Evolutionary conservation across 805 yeast genomes (phyloP), one percentile per base, ranked within the genome.

Genomic region (Cyberlindnera amylophila): DNA sequence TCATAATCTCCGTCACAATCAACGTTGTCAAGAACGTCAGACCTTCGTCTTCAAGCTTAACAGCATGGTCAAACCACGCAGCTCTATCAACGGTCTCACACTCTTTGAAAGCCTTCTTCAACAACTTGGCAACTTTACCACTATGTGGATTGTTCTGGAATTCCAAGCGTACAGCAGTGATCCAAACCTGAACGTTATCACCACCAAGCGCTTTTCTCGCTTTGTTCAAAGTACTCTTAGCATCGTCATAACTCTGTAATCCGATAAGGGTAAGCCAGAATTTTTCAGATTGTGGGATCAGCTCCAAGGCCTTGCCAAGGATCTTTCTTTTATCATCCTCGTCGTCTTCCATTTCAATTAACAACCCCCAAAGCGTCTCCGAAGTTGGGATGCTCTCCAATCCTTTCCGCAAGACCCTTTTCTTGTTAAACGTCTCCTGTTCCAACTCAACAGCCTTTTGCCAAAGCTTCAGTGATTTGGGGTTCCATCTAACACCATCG

Each of bases 401-500:
- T 0, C 88, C 96, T 51, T 79, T 83, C 66, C 83, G 79, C 16
- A 86, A 61, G 0, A 87, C 71, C 44, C 78, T 66, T 38, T 73
- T 73, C 47, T 79, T 77, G 2, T 82, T 68, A 2, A 67, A 52
- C 0, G 42, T 44, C 31, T 82, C 89, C 3, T 64, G 64, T 54
- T 91, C 96, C 18, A 86, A 62, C 2, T 78, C 80, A 29, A 69
- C 58, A 0, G 95, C 95, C 46, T 74, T 75, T 3, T 77, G 46
- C 98, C 99, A 93, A 11, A 91, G 65, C 30, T 67, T 66, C 26
- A 77, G 70, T 3, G 89, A 79, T 27, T 62, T 64, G 0, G 79
- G 72, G 46, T 81, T 76, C 51, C 64, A 70, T 41, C 67, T 65
- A 2, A 90, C 71, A 0, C 86, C 96, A 36, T 82, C 79, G 0